Percentiles rank a stretch among this genome's conserved stretches.
These are phyloP conservation scores for Cyberlindnera japonica DNA, from an alignment of 805 yeast genomes.

Conservation along the genomic window DNA sequence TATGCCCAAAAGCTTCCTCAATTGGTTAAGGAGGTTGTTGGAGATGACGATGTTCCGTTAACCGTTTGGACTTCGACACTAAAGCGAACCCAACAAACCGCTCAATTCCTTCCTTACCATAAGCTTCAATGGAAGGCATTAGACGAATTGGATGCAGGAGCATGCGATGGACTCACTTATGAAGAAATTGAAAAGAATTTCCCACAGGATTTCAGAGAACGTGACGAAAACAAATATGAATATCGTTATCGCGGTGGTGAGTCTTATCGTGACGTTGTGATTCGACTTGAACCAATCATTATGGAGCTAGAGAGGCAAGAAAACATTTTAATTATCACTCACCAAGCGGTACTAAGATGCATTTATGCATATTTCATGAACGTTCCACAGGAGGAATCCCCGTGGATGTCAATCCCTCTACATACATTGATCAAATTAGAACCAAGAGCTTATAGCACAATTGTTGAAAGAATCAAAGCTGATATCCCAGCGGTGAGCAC, in stretches of 20 bases:
- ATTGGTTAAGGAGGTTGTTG: conserved; percentile 50
- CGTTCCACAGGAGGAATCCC: conserved; percentile 94
- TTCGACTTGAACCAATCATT: conserved; percentile 92
- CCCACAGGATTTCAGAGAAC: conserved; percentile 93
- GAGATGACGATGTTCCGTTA: conserved; percentile 51
- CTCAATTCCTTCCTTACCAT: conserved; percentile 73
- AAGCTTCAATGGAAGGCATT: conserved; percentile 94
- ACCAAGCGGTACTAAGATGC: conserved; percentile 95
- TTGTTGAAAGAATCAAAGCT: conserved; percentile 87
- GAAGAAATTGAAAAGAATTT: conserved; percentile 81
- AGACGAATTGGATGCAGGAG: conserved; percentile 96
- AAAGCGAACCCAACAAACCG: conserved; percentile 89
- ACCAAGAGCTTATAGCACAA: conserved; percentile 90
- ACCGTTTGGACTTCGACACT: conserved; percentile 97
- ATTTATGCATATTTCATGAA: conserved; percentile 98
- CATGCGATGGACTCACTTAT: conserved; percentile 95
- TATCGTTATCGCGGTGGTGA: conserved; percentile 98
- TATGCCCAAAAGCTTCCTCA: conserved; percentile 82
- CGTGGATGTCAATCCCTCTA: conserved; percentile 98
- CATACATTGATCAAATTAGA: conserved; percentile 92
- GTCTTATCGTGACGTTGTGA: conserved; percentile 91
- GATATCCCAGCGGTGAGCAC: conserved; percentile 98
- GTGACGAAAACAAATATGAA: conserved; percentile 94
- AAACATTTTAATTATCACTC: conserved; percentile 91
- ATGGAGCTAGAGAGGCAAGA: conserved; percentile 99